Conservation (phyloP, 2,329 filamentous ascomycete genomes). For the Penicillium sp. region DNA sequence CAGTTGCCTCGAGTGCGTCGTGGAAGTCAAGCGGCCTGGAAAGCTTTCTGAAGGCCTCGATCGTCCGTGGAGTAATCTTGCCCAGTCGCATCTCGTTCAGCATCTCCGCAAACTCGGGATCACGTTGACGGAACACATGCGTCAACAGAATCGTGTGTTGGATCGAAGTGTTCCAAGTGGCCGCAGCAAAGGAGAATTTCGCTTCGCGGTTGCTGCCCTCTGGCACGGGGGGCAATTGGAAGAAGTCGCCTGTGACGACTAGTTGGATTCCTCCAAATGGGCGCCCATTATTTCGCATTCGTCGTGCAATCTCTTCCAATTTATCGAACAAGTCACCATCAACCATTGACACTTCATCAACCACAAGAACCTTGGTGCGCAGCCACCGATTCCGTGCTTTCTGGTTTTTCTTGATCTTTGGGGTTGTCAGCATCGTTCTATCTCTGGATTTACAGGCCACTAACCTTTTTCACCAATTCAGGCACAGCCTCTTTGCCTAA, state of each 20-base stretch:
- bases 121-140: constrained; percentile 93
- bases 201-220: constrained; percentile 64
- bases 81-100: constrained; percentile 97
- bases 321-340: constrained; percentile 97
- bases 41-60: constrained; percentile 71
- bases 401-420: constrained; percentile 70
- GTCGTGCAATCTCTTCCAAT: constrained; percentile 79
- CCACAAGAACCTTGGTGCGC: constrained; percentile 77
- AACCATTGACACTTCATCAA: constrained; percentile 98
- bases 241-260: constrained; percentile 95
- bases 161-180: constrained; percentile 87
- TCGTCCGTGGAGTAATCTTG: constrained; percentile 70
- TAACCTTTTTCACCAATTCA: constrained; percentile 73
- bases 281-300: constrained; percentile 81
- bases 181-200: constrained; percentile 90
- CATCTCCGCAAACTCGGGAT: constrained; percentile 87
- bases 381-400: constrained; percentile 90
- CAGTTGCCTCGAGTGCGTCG: constrained; percentile 77
- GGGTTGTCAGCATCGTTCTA: constrained; percentile 15
- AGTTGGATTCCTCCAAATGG: constrained; percentile 96
- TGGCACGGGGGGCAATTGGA: constrained; percentile 91
- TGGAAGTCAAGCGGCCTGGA: constrained; percentile 68
- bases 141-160: constrained; percentile 94
- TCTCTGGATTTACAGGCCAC: neutral
- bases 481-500: constrained; percentile 84